Evolutionary conservation across 768 basidiomycete genomes (phyloP).

Genomic region (Dacryopinax primogenitus): DNA sequence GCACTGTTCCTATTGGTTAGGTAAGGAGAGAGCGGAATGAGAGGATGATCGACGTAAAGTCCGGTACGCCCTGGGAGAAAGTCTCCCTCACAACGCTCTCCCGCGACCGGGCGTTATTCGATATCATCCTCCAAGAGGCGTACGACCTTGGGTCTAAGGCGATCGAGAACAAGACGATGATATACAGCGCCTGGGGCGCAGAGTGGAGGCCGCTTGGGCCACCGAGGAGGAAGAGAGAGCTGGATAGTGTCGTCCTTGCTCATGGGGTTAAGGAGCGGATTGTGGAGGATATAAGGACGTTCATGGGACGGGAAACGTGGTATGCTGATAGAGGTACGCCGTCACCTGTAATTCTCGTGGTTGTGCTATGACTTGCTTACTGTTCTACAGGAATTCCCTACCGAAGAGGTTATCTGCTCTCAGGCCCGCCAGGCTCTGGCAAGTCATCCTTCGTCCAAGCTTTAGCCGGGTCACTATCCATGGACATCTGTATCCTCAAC

Average conservation of each 20-base stretch:
- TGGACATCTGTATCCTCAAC: conserved; percentile 93
- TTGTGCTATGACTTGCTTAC: neutral
- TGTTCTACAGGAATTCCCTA: conserved; percentile 74
- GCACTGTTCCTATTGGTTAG: conserved; percentile 38
- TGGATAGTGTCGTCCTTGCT: conserved; percentile 79
- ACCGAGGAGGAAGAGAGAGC: conserved; percentile 71
- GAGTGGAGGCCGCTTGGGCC: conserved; percentile 95
- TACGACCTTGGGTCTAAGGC: conserved; percentile 70
- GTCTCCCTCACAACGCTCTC: conserved; percentile 88
- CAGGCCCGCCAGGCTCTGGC: conserved; percentile 95
- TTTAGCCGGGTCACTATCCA: conserved; percentile 77
- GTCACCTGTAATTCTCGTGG: neutral
- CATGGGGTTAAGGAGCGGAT: conserved; percentile 73
- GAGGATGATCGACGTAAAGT: conserved; percentile 79
- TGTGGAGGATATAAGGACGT: conserved; percentile 66
- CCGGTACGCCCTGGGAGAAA: conserved; percentile 94
- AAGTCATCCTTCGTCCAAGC: conserved; percentile 99
- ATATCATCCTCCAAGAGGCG: conserved; percentile 73
- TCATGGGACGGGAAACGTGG: conserved; percentile 77
- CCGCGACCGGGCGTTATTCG: conserved; percentile 68
- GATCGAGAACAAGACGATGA: conserved; percentile 87
- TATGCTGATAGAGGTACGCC: conserved; percentile 83
- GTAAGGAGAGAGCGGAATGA: conserved; percentile 91
- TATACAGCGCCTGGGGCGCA: conserved; percentile 91
- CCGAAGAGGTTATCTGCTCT: conserved; percentile 82